Base-by-base conservation (phyloP, 2,329 filamentous ascomycete species). In the Fusarium pininemorale region DNA sequence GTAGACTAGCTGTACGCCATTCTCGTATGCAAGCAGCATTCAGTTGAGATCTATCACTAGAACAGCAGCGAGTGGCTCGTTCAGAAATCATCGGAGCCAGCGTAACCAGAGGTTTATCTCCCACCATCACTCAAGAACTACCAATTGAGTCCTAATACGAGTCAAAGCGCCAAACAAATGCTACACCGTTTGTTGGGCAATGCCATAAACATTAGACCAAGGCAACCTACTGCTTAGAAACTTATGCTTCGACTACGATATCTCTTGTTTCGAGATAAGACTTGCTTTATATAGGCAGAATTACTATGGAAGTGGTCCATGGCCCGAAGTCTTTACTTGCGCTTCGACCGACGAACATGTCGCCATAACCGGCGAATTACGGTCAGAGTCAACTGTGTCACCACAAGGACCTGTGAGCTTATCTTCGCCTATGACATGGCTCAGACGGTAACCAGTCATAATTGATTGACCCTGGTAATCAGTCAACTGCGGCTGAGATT, bases 401-500 rank as follows among this genome's bases (percentile, higher is more conserved):
- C 26, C 51, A 41, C 20, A 24, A 37, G 30, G 15, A 15, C 11
- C 24, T 59, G 32, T 32, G 26, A 20, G 42, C 56, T 50, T 50
- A 50, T 24, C 56, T 30, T 30, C 56, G n/a, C 30, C 35, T 28
- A 37, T 20, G 28, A 6, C 9, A 45, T n/a, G 41, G 41, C 13
- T 37, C 24, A 32, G 18, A 24, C 5, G 18, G 28, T 37, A 37
- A 11, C 16, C 32, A 26, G 45, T 30, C 32, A 58, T n/a, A 59
- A 30, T 26, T 67, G 24, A 28, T 44, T 51, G 51, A 57, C 28
- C 57, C 53, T 68, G 22, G 22, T 44, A 47, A 26, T 18, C 32
- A 62, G 30, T 32, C 54, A 24, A 48, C 35, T 51, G 42, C 64
- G 42, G 56, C 66, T 62, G 63, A 68, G 28, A 44, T 16, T 47